Evolutionary conservation across 306 rosid genomes (phyloP).

Genomic region (Gynostemma pentaphyllum): DNA sequence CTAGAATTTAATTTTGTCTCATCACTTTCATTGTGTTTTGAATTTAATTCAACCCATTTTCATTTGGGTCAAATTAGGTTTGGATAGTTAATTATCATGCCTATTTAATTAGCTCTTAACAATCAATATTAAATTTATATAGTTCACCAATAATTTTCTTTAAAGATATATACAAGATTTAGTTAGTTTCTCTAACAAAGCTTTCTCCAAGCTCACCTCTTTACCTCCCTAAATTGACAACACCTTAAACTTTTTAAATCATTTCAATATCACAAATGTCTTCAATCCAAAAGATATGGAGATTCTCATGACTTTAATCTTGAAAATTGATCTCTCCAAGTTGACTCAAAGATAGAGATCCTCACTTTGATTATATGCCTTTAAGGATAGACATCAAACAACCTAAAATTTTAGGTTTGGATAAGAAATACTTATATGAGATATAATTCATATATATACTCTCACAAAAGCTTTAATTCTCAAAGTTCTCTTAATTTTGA

Average conservation of each 20-base stretch:
- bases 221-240: not conserved
- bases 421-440: not conserved
- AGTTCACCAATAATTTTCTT: not conserved
- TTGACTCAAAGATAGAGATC: constrained; percentile 3
- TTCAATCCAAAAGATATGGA: not conserved
- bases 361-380: too few species aligned
- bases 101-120: not conserved
- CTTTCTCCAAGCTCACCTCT: not conserved
- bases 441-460: not conserved
- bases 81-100: not conserved
- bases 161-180: not conserved
- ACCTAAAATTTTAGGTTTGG: not conserved
- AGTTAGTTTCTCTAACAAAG: not conserved
- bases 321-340: not conserved
- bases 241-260: too few species aligned
- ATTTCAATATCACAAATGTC: constrained; percentile 2
- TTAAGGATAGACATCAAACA: constrained; percentile 1
- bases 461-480: too few species aligned
- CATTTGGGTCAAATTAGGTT: not conserved
- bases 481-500: too few species aligned
- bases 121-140: not conserved
- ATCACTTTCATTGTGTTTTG: not conserved
- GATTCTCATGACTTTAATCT: not conserved
- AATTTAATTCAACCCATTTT: not conserved
- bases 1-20: not conserved